A percentile compares a stretch with the other conserved stretches of the same genome.
Conservation (phyloP, 441 rosid species). For the Melianthus villosus region DNA sequence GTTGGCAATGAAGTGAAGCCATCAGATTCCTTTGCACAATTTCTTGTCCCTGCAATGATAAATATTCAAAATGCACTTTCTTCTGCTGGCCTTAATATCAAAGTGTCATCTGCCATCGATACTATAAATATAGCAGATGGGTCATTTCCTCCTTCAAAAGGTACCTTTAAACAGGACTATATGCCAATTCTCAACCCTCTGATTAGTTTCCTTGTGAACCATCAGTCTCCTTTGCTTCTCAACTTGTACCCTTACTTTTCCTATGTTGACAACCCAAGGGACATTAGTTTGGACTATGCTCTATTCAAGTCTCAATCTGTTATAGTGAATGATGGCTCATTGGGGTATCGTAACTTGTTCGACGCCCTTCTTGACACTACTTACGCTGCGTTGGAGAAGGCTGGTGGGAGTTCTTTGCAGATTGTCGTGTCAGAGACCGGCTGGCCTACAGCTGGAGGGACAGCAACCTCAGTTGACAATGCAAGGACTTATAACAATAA, state of each 20-base stretch:
- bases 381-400: conserved; percentile 31
- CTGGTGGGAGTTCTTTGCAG: conserved; percentile 19
- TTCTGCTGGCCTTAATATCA: conserved; percentile 11
- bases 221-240: conserved; percentile 21
- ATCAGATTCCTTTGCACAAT: conserved; percentile 9
- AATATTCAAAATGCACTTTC: conserved; percentile 12
- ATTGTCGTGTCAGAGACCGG: conserved; percentile 39
- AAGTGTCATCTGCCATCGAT: conserved; percentile 26
- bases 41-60: conserved; percentile 20
- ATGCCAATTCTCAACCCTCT: conserved; percentile 19
- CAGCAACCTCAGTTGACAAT: conserved; percentile 15
- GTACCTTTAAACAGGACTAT: conserved; percentile 14
- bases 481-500: conserved; percentile 28
- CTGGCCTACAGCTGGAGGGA: conserved; percentile 31
- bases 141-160: conserved; percentile 22
- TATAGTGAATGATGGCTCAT: conserved; percentile 12
- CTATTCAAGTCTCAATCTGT: conserved; percentile 14
- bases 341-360: conserved; percentile 21
- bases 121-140: conserved; percentile 5
- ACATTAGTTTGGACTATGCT: conserved; percentile 22
- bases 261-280: conserved; percentile 3
- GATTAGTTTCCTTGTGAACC: conserved; percentile 15
- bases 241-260: conserved; percentile 25
- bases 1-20: conserved; percentile 41
- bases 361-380: conserved; percentile 26